Conservation (phyloP, 179 eudicot species). For the Spergularia azorica region DNA sequence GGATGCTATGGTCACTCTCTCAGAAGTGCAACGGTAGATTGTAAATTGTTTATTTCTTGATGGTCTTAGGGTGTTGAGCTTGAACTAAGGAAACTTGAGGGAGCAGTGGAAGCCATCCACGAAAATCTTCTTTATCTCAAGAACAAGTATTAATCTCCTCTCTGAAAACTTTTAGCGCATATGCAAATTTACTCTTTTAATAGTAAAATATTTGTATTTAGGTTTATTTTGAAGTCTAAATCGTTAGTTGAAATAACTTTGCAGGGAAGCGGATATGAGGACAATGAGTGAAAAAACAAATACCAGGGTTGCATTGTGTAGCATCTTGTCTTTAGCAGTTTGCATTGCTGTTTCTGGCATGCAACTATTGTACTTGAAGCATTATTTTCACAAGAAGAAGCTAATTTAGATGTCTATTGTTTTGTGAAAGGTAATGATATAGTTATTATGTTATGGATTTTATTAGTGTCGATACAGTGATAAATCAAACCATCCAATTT, state of each 20-base stretch:
- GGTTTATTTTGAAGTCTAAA: not conserved
- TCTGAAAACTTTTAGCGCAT: not conserved
- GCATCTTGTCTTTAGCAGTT: conserved; percentile 65
- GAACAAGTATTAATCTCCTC: conserved; percentile 34
- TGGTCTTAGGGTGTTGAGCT: conserved; percentile 68
- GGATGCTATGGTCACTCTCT: too few species aligned
- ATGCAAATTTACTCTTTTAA: not conserved
- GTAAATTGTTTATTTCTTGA: too few species aligned
- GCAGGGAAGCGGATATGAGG: conserved; percentile 88
- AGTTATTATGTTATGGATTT: not conserved
- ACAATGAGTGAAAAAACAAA: conserved; percentile 67
- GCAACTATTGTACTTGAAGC: conserved; percentile 69
- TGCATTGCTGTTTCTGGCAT: conserved; percentile 62
- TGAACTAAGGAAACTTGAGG: conserved; percentile 81
- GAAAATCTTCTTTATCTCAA: conserved; percentile 61
- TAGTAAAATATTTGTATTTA: not conserved
- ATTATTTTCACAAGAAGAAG: conserved; percentile 73
- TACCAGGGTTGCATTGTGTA: conserved; percentile 70
- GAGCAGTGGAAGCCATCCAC: conserved; percentile 66
- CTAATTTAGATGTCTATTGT: conserved; percentile 47
- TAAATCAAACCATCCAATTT: too few species aligned
- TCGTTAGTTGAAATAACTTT: not conserved
- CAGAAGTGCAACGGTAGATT: too few species aligned
- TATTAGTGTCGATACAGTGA: too few species aligned
- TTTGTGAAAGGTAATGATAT: not conserved